Base-by-base conservation (phyloP, 1,284 basidiomycete genomes). In the Testicularia cyperi region DNA sequence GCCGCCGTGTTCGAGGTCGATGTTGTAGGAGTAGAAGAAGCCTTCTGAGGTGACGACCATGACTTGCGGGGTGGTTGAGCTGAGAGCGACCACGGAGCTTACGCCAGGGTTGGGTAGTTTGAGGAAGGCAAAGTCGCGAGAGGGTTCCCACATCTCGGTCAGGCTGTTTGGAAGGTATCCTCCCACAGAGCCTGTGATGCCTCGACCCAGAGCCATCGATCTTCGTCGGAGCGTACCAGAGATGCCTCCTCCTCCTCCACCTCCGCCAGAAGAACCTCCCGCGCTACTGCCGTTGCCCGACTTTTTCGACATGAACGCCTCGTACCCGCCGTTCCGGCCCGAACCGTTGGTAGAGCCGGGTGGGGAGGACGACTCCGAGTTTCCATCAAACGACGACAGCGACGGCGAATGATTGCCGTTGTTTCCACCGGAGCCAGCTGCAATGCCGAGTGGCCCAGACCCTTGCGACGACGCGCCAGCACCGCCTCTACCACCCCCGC, bases 41-140 rank as follows among this genome's bases (percentile, higher is more conserved):
- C 94, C 94, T 61, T 97, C 92, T 0, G 89, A 89, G 0, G 91
- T 92, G 39, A 96, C 85, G 10, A 97, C 92, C 90, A 97, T 95
- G 5, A 97, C 88, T 61, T 97, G 91, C 0, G 94, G 94, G 77
- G 89, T 88, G 9, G 90, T 92, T 7, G 44, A 44, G 46, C 57
- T 62, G n/a, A 76, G 45, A 13, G 72, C 74, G 4, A 77, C 75
- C 2, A 75, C 61, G 16, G 70, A 75, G 39, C 71, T 66, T 9
- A 79, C 84, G 5, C 89, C 89, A 32, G 83, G 84, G 1, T 83
- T 83, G n/a, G 92, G 90, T 24, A 98, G 78, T 72, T 90, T 86
- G 53, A 96, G 80, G 76, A 85, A 92, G 0, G 95, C 94, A 77
- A 98, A 98, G 75, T 96, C 94, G 4, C 95, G 82, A 36, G 88